A percentile compares a stretch with the other conserved stretches of the same genome.
phyloP scores from a whole-genome alignment of 306 rosid species.

The Comarum palustre region DNA sequence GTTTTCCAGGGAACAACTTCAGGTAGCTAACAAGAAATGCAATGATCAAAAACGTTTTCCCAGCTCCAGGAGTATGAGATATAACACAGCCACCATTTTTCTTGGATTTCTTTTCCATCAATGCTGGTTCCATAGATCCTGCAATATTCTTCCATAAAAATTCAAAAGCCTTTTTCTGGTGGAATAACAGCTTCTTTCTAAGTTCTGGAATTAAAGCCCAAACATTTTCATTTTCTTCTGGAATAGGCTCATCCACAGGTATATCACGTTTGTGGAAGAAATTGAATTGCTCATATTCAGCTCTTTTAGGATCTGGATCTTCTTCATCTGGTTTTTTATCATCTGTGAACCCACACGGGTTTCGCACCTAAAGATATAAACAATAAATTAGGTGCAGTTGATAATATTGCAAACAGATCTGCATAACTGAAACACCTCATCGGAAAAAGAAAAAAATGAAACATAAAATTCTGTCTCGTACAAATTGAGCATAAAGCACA shows the following conservation, averaged over 20 bases:
- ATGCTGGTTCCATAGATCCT: slow-evolving; percentile 60
- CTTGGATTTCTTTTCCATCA: slow-evolving; percentile 44
- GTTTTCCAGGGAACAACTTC: slow-evolving; percentile 68
- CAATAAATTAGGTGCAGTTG: slow-evolving; percentile 21
- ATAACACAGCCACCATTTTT: slow-evolving; percentile 81
- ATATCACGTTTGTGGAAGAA: slow-evolving; percentile 28
- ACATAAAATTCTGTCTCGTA: neutral
- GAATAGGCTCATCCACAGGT: slow-evolving; percentile 33
- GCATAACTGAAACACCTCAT: neutral
- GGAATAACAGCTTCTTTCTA: slow-evolving; percentile 45
- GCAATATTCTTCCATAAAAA: slow-evolving; percentile 81
- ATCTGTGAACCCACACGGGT: slow-evolving; percentile 44
- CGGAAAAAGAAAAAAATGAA: neutral
- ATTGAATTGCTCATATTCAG: slow-evolving; percentile 45
- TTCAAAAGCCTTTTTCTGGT: slow-evolving; percentile 87
- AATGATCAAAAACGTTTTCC: slow-evolving; percentile 77
- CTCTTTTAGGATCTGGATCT: slow-evolving; percentile 34
- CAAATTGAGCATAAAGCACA: neutral
- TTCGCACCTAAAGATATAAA: slow-evolving; percentile 49
- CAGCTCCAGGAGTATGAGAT: slow-evolving; percentile 93
- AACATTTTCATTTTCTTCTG: slow-evolving; percentile 60
- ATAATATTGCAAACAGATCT: neutral
- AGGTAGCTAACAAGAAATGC: slow-evolving; percentile 78
- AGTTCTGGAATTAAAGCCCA: slow-evolving; percentile 64
- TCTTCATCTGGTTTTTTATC: slow-evolving; percentile 44